These are phyloP conservation scores for Candida endomychidarum DNA, from an alignment of 805 yeast species.

Conservation along the genomic window DNA sequence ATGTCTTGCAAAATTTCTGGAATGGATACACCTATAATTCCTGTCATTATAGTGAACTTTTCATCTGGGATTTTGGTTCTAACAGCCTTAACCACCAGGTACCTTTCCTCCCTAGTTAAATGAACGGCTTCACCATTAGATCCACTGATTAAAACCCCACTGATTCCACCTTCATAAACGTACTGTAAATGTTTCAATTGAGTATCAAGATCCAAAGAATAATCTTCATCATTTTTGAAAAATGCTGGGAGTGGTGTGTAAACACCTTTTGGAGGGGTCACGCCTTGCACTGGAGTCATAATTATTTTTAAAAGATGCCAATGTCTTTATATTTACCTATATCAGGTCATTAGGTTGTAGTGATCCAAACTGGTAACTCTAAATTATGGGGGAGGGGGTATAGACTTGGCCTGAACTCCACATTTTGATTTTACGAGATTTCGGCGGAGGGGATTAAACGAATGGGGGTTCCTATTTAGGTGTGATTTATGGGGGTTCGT, in stretches of 20 bases:
- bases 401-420: too few relatives aligned
- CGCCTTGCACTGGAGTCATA: too few relatives aligned
- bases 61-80: constrained; percentile 34
- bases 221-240: constrained; percentile 47
- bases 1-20: constrained; percentile 47
- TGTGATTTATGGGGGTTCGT: too few relatives aligned
- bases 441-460: background rate
- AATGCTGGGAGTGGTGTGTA: constrained; percentile 59
- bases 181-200: constrained; percentile 46
- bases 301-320: background rate
- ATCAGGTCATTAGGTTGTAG: too few relatives aligned
- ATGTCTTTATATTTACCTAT: too few relatives aligned
- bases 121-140: constrained; percentile 59
- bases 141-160: constrained; percentile 51
- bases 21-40: constrained; percentile 46
- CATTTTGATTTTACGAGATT: background rate
- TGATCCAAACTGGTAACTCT: background rate
- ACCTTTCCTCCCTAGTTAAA: constrained; percentile 46
- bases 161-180: constrained; percentile 43
- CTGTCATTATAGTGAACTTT: constrained; percentile 44
- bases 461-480: too few relatives aligned
- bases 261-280: constrained; percentile 31
- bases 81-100: constrained; percentile 27
- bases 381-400: background rate
- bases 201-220: constrained; percentile 28